A percentile compares a stretch with the other conserved stretches of the same genome.
These are phyloP conservation scores for Globisporangium nagaii DNA, from an alignment of 352 stramenopile genomes.

Conservation along the genomic window DNA sequence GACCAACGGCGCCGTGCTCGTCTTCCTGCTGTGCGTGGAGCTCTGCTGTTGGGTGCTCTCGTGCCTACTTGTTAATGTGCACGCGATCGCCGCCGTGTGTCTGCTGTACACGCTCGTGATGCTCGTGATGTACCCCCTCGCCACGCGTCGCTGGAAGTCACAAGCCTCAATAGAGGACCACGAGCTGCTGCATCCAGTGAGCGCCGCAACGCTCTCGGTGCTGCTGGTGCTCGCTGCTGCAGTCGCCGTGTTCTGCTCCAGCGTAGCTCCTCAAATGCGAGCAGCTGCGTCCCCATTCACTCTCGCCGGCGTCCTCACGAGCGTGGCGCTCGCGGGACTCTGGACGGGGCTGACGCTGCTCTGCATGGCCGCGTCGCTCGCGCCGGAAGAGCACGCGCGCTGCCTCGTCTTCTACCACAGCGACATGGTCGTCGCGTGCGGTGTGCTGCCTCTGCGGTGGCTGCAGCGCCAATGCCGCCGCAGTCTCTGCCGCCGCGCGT, in stretches of 20 bases:
- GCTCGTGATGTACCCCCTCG: neutral
- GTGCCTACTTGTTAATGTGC: neutral
- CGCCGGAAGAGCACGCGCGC: conserved; percentile 8
- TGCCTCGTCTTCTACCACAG: conserved; percentile 6
- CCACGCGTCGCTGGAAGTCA: neutral
- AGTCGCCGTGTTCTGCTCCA: neutral
- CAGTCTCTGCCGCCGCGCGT: no score
- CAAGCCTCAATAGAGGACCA: neutral
- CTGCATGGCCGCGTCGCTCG: conserved; percentile 7
- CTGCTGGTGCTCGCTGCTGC: neutral
- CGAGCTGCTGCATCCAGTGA: conserved; percentile 5
- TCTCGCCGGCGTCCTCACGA: neutral
- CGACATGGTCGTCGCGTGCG: conserved; percentile 5
- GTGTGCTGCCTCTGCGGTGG: neutral
- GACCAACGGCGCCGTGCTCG: conserved; percentile 8
- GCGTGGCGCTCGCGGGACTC: neutral
- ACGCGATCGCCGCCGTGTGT: neutral
- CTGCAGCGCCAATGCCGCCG: no score
- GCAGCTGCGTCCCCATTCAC: neutral
- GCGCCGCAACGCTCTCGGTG: neutral
- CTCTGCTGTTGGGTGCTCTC: neutral
- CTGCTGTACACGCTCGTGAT: neutral
- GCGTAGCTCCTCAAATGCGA: neutral
- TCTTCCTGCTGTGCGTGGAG: conserved; percentile 9
- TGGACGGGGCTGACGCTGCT: conserved; percentile 8